These are phyloP conservation scores for Hypoxylon lenormandii DNA, from an alignment of 495 filamentous ascomycete genomes.

Conservation along the genomic window DNA sequence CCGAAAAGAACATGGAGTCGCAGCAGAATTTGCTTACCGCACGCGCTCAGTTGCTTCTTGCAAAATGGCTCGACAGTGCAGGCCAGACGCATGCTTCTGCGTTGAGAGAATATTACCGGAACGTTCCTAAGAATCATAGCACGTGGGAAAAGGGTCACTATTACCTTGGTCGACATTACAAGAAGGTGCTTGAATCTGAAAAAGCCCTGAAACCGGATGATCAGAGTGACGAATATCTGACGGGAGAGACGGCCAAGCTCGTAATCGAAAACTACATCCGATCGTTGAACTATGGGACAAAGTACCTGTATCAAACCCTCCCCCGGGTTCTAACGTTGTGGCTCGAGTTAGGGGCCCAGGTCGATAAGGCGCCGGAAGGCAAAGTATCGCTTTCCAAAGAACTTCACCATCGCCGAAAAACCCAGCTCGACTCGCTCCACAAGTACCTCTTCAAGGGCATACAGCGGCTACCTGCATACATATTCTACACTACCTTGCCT, in stretches of 20 bases:
- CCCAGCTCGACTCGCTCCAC: conserved; percentile 77
- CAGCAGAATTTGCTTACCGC: conserved; percentile 69
- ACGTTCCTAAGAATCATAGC: conserved; percentile 69
- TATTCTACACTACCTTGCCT: conserved; percentile 90
- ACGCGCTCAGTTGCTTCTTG: conserved; percentile 82
- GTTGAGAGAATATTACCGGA: conserved; percentile 80
- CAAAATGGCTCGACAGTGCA: conserved; percentile 95
- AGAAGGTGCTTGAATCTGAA: conserved; percentile 92
- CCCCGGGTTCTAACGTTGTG: conserved; percentile 91
- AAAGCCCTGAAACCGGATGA: conserved; percentile 77
- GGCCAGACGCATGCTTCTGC: conserved; percentile 86
- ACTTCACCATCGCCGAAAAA: conserved; percentile 66
- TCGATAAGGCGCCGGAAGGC: conserved; percentile 73
- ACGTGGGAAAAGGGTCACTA: conserved; percentile 98
- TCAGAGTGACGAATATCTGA: conserved; percentile 67
- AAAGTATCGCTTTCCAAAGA: conserved; percentile 72
- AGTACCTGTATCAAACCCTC: conserved; percentile 93
- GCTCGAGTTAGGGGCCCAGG: conserved; percentile 85
- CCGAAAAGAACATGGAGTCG: conserved; percentile 56
- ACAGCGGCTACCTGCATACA: conserved; percentile 79
- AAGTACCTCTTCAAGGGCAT: conserved; percentile 78
- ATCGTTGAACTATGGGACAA: conserved; percentile 85
- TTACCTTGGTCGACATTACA: conserved; percentile 96
- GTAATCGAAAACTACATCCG: conserved; percentile 93
- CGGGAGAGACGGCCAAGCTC: conserved; percentile 84